Evolutionary conservation across 495 filamentous ascomycete species (phyloP), one percentile per base, ranked within the genome.

Genomic region (Xylaria sp.): DNA sequence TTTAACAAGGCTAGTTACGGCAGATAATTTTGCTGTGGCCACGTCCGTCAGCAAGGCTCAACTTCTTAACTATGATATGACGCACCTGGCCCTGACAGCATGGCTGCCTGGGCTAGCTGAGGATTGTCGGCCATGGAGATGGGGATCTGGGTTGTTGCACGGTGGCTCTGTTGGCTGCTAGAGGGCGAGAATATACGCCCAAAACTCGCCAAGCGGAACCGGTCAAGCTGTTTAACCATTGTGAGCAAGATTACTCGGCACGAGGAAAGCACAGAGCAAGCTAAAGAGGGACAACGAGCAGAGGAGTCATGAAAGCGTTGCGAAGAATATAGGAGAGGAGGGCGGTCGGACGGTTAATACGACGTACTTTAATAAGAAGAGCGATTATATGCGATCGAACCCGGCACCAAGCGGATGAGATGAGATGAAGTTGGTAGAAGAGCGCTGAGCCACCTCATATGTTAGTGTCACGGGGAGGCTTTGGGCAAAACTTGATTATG

Each of bases 1-100:
- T 15, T 84, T 80, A 72, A 94, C 76, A 31, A 94, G 78, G 62
- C 81, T 79, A 11, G 85, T 88, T 43, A 93, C 89, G 29, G 91
- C 88, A 31, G 86, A 79, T 40, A 90, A 78, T 79, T 93, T 93
- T 62, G 84, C 91, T 93, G 70, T 31, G 24, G 15, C 9, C 33
- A 17, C 29, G 24, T 12, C n/a, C 15, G 68, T 77, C 50, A 79
- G 67, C 24, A 71, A 58, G 35, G 33, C 65, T 62, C 3, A 17
- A 33, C 11, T 0, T 35, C 19, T 41, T 3, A 17, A 9, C 15
- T 41, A 48, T 14, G 24, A 6, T 52, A 41, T 46, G 14, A 65
- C 77, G 71, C 43, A 79, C 77, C 73, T 48, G 77, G 55, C 31
- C 77, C 77, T 24, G 70, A 69, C n/a, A 76, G 70, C 40, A 72